Evolutionary conservation across 805 yeast species (phyloP).

Genomic region (Ogataea allantospora): DNA sequence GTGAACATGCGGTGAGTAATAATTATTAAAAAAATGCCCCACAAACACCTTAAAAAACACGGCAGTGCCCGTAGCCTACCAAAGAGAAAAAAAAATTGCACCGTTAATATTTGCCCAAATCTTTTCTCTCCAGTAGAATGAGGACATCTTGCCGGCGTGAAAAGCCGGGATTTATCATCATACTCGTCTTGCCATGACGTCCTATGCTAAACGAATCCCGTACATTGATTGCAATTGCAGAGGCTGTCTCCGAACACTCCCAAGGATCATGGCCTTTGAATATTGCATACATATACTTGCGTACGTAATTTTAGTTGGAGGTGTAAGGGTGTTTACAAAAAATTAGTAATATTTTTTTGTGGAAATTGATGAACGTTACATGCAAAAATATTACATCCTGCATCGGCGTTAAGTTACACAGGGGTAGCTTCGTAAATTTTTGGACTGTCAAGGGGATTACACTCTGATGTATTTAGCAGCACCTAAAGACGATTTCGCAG

Average conservation of each 20-base stretch:
- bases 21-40: too few relatives aligned
- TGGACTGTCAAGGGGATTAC: too few relatives aligned
- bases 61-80: constrained; percentile 1
- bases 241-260: constrained; percentile 9
- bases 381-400: too few relatives aligned
- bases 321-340: constrained; percentile 6
- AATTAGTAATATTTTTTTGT: too few relatives aligned
- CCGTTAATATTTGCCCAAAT: not conserved
- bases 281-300: constrained; percentile 10
- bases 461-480: too few relatives aligned
- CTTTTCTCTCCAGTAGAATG: constrained; percentile 2
- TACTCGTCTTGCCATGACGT: constrained; percentile 29
- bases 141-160: not conserved
- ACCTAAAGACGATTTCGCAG: too few relatives aligned
- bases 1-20: constrained; percentile 89
- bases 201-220: constrained; percentile 58
- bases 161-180: constrained; percentile 20
- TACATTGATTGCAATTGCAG: constrained; percentile 31
- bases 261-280: constrained; percentile 16
- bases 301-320: too few relatives aligned
- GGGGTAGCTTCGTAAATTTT: too few relatives aligned
- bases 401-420: too few relatives aligned
- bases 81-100: not conserved
- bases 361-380: too few relatives aligned
- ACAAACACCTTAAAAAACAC: not conserved